Conservation (phyloP, 768 basidiomycete genomes). For the Tephrocybe rancida region DNA sequence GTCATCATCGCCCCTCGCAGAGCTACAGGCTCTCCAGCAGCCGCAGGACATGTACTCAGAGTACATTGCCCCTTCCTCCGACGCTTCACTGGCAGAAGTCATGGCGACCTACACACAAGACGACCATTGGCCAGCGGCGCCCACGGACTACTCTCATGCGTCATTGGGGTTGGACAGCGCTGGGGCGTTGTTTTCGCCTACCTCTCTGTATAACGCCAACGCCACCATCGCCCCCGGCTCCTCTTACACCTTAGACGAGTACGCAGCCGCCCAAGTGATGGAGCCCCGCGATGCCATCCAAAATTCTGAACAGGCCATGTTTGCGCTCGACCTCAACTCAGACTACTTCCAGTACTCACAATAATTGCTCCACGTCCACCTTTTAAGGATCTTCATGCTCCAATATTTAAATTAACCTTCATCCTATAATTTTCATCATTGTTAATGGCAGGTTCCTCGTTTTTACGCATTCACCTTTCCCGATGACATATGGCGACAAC, state of each 20-base stretch:
- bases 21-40: background rate
- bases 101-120: background rate
- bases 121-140: slow-evolving; percentile 3
- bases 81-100: background rate
- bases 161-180: slow-evolving; percentile 4
- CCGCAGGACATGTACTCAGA: background rate
- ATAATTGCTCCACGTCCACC: background rate
- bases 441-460: background rate
- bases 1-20: slow-evolving; percentile 8
- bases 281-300: slow-evolving; percentile 1
- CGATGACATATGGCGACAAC: too few species aligned
- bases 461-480: too few species aligned
- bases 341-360: slow-evolving; percentile 24
- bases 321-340: slow-evolving; percentile 14
- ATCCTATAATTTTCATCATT: background rate
- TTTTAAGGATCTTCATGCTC: background rate
- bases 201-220: background rate
- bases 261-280: slow-evolving; percentile 5
- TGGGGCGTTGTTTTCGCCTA: slow-evolving; percentile 7
- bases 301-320: slow-evolving; percentile 23
- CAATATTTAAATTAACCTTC: background rate
- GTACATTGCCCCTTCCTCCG: background rate
- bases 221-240: background rate
- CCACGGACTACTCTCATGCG: background rate
- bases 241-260: background rate